Conservation (phyloP, 306 rosid species). For the Pyrus communis region DNA sequence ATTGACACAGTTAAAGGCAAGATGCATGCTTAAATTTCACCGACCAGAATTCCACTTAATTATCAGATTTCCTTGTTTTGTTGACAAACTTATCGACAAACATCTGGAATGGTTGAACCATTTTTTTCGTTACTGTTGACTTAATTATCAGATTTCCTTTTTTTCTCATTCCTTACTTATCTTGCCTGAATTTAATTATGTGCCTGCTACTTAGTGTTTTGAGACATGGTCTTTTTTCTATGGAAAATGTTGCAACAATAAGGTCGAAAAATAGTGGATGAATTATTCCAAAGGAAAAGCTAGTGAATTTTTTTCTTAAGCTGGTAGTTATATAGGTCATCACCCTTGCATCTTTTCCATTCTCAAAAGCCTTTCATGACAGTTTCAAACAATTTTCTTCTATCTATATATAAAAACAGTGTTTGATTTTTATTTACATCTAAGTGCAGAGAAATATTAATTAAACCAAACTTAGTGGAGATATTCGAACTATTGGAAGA, state of each 20-base stretch:
- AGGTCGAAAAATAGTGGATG: not conserved
- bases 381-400: not conserved
- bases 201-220: not conserved
- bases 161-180: not conserved
- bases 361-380: not conserved
- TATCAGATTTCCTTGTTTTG: not conserved
- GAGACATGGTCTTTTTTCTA: not conserved
- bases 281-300: not conserved
- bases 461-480: not conserved
- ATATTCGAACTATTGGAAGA: not conserved
- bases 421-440: not conserved
- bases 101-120: not conserved
- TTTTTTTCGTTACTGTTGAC: not conserved
- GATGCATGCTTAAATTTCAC: no score
- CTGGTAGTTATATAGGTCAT: not conserved
- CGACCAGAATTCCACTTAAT: not conserved
- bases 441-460: not conserved
- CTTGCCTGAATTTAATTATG: not conserved
- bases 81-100: not conserved
- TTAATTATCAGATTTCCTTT: not conserved
- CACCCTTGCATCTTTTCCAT: not conserved
- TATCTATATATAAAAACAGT: no score
- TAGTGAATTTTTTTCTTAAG: not conserved
- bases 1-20: not conserved
- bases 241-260: not conserved